Base-by-base conservation (phyloP, 768 basidiomycete genomes). In the Lactifluus pinguis region DNA sequence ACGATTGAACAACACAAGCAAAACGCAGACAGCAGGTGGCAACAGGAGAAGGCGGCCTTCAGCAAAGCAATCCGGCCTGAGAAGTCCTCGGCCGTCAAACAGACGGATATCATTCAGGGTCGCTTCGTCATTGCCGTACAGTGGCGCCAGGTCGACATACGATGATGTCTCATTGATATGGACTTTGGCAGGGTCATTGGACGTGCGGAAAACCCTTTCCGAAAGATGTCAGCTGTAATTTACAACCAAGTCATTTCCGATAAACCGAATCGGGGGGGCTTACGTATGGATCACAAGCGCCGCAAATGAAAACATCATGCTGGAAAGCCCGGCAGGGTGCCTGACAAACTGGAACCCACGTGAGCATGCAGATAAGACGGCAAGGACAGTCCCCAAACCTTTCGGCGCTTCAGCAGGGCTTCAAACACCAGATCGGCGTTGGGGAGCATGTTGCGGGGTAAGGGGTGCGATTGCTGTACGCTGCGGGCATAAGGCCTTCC, bases 111-210 rank as follows among this genome's bases (percentile, higher is more conserved):
- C 74, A 65, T 87, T 72, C 68, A 87, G 84, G 17, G 75, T 79
- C 15, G 72, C 75, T 65, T 86, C 80, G 64, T 83, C 81, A 60
- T 87, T 81, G 0, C 92, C 92, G 68, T 95, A 95, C 30, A 95
- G 73, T 3, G 89, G 89, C 2, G 84, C 82, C 1, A 95, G 79
- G 68, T 95, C 92, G 53, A 94, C 84, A 67, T 95, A 95, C 13
- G 88, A 86, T 0, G 88, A 89, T 1, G 92, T 92, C 69, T 91
- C 81, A 72, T 95, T 95, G 66, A 89, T 83, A 67, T 78, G 79
- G 14, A 77, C 76, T 52, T 87, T 76, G 11, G 68, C 6, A 6
- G 0, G 5, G 9, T 19, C 71, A 70, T 88, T 86, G 11, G 83
- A 82, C 0, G 92, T 93, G 47, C 89, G 88, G 81, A 95, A 95